These are phyloP conservation scores for Candida alai DNA, from an alignment of 805 yeast genomes.

Conservation along the genomic window DNA sequence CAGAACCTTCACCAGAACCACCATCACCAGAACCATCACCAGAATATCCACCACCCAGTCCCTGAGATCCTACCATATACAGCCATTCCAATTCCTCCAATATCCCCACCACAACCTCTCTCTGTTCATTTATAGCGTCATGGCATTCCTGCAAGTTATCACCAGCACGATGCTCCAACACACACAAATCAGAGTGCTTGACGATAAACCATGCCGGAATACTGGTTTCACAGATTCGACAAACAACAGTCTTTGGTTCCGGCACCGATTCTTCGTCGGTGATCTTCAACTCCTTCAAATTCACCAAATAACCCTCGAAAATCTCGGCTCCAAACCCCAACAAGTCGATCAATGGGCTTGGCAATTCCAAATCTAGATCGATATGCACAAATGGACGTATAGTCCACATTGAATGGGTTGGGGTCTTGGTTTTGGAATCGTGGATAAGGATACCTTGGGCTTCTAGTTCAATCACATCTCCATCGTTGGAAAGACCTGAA, in stretches of 20 bases:
- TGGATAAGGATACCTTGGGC: constrained; percentile 90
- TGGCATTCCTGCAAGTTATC: constrained; percentile 73
- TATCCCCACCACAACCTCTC: constrained; percentile 43
- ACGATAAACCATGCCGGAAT: constrained; percentile 98
- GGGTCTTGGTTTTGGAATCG: constrained; percentile 51
- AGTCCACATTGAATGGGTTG: constrained; percentile 91
- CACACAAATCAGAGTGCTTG: constrained; percentile 81
- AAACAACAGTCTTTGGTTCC: constrained; percentile 75
- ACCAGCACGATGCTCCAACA: constrained; percentile 78
- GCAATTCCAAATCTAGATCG: constrained; percentile 63
- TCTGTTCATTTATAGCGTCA: constrained; percentile 73
- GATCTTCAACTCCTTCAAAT: constrained; percentile 59
- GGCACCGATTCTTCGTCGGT: constrained; percentile 66
- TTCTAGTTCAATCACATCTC: constrained; percentile 68
- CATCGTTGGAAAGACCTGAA: constrained; percentile 48
- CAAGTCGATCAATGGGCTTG: constrained; percentile 62
- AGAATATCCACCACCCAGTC: too few relatives aligned
- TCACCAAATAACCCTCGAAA: constrained; percentile 67
- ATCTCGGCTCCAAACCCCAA: constrained; percentile 89
- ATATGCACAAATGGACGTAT: constrained; percentile 71
- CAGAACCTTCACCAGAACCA: too few relatives aligned
- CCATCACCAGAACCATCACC: too few relatives aligned
- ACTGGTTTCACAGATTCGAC: constrained; percentile 86
- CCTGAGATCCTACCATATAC: constrained; percentile 3
- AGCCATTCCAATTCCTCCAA: constrained; percentile 34